Conservation (phyloP, 2,329 filamentous ascomycete genomes). For the Fusarium miscanthi region DNA sequence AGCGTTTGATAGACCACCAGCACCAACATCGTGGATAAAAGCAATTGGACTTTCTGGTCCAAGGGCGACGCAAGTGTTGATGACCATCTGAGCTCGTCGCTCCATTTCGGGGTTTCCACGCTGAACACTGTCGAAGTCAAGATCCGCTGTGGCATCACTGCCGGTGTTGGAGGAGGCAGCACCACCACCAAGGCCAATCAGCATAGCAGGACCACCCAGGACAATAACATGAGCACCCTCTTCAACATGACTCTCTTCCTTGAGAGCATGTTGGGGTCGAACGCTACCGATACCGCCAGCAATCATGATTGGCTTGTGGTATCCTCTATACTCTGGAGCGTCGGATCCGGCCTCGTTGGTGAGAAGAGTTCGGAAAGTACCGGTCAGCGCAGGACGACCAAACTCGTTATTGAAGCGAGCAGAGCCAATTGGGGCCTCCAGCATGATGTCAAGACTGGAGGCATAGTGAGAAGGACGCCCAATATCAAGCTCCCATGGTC, state of each 20-base stretch:
- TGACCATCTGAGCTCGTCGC: conserved; percentile 95
- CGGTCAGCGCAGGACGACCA: conserved; percentile 86
- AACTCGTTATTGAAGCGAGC: conserved; percentile 99
- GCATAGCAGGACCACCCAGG: conserved; percentile 94
- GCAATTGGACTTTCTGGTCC: conserved; percentile 89
- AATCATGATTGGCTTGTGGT: conserved; percentile 99
- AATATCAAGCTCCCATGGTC: conserved; percentile 92
- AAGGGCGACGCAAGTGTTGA: conserved; percentile 90
- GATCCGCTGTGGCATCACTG: conserved; percentile 86
- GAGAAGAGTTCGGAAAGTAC: conserved; percentile 91
- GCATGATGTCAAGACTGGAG: conserved; percentile 95
- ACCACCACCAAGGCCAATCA: conserved; percentile 95
- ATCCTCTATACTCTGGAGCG: conserved; percentile 80
- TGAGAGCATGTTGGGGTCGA: conserved; percentile 88
- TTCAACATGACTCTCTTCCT: conserved; percentile 80
- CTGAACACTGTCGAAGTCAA: conserved; percentile 98
- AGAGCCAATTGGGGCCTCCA: conserved; percentile 94
- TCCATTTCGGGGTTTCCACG: conserved; percentile 97
- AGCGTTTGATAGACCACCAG: conserved; percentile 81
- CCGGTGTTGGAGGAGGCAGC: conserved; percentile 93
- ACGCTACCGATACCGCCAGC: conserved; percentile 95
- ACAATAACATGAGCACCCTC: conserved; percentile 93
- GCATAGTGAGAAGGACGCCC: conserved; percentile 93
- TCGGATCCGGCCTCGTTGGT: conserved; percentile 63
- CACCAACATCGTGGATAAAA: conserved; percentile 97